Conservation (phyloP, 345 rosid genomes). For the Salix exigua region DNA sequence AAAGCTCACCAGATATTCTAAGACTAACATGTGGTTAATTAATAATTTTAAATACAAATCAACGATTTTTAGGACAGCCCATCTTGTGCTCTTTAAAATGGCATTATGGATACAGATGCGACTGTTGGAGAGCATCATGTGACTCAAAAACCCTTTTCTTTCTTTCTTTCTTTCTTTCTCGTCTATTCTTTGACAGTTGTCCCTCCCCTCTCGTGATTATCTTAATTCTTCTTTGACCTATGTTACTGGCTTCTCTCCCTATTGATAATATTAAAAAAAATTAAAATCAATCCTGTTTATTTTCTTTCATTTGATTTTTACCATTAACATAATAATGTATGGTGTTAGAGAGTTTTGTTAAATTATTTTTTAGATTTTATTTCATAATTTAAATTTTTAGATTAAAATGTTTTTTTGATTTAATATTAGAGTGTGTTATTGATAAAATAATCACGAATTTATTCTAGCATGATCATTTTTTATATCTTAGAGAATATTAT, state of each 20-base stretch:
- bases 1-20: constrained; percentile 13
- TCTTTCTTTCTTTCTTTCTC: background rate
- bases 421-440: too few species aligned
- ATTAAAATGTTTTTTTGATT: too few species aligned
- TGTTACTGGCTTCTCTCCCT: constrained; percentile 9
- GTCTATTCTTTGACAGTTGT: constrained; percentile 35
- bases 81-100: constrained; percentile 12
- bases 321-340: too few species aligned
- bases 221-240: constrained; percentile 38
- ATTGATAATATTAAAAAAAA: background rate
- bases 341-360: too few species aligned
- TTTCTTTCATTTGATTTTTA: background rate
- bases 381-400: too few species aligned
- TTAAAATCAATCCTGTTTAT: background rate
- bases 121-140: constrained; percentile 42
- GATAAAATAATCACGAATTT: too few species aligned
- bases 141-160: constrained; percentile 10
- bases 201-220: constrained; percentile 28
- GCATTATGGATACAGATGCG: constrained; percentile 32
- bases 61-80: constrained; percentile 5
- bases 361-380: too few species aligned
- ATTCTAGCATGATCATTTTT: too few species aligned
- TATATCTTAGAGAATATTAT: too few species aligned
- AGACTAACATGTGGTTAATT: constrained; percentile 4
- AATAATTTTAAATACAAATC: background rate